Base-by-base conservation (phyloP, 2,329 filamentous ascomycete genomes). In the Corinectria fuckeliana region DNA sequence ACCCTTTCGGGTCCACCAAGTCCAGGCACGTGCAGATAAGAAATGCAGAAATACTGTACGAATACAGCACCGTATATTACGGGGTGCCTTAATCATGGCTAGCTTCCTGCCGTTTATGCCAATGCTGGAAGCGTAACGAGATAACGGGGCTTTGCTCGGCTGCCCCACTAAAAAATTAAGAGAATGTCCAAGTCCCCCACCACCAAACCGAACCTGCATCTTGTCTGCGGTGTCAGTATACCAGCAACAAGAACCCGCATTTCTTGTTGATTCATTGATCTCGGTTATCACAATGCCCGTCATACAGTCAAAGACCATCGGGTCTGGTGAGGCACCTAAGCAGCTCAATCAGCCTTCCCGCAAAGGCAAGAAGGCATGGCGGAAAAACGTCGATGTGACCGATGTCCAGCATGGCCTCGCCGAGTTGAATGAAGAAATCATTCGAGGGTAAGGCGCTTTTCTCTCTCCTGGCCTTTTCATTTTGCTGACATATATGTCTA, bases 361-460 rank as follows among this genome's bases (percentile, higher is more conserved):
- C 74, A 99, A 99, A 76, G 95, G 96, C 70, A 98, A 98, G 80
- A 98, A 96, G 81, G 94, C 95, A 28, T 99, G 95, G 95, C 87
- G 95, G 73, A 99, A 98, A 77, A 97, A 99, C 79, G 92, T 99
- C 76, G 92, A 99, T 78, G 86, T 98, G 62, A 90, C 91, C 25
- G 89, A 96, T 63, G 86, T 99, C 23, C 85, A 94, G 70, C 80
- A 90, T 53, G 95, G 95, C 61, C 85, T 99, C 30, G 89, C 93
- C 63, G 85, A 91, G 71, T 81, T 96, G 66, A 92, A 95, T 71
- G 90, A 96, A 59, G 91, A 98, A 80, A 90, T 97, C 62, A 95
- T 96, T 67, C 85, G 89, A 81, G 95, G 95, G 92, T 94, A 82
- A 60, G 80, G n/a, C 32, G 32, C 7, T 16, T 39, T 6, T 42